These are phyloP conservation scores for Cynanchum wilfordii DNA, from an alignment of 257 asterid genomes.

Conservation along the genomic window DNA sequence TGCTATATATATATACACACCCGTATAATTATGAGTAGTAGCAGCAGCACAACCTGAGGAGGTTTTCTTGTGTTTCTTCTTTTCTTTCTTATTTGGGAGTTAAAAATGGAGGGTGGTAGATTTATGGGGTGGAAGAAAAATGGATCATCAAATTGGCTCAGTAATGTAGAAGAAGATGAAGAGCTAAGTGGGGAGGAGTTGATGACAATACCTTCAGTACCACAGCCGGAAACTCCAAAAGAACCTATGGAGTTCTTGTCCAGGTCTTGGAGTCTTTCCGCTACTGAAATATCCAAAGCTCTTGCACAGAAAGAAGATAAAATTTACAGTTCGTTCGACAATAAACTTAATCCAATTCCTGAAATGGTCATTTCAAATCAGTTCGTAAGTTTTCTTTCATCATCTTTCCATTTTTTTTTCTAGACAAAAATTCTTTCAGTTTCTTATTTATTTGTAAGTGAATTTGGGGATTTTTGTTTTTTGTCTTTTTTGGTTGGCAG, in stretches of 20 bases:
- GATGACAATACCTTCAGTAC: constrained; percentile 37
- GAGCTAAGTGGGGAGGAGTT: constrained; percentile 22
- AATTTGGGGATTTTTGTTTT: background rate
- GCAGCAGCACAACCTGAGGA: background rate
- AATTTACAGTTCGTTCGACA: constrained; percentile 34
- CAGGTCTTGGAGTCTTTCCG: constrained; percentile 84
- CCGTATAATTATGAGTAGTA: no score
- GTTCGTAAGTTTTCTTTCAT: constrained; percentile 32
- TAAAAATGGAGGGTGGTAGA: constrained; percentile 31
- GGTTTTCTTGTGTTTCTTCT: constrained; percentile 6
- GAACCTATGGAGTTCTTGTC: constrained; percentile 88
- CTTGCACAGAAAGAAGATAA: constrained; percentile 38
- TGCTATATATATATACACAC: constrained; percentile 12
- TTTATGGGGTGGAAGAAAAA: constrained; percentile 34
- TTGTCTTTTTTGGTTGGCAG: constrained; percentile 28
- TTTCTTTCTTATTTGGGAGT: background rate
- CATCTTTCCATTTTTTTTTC: background rate
- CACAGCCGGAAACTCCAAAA: constrained; percentile 74
- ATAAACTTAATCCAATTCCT: constrained; percentile 29
- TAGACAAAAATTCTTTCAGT: background rate
- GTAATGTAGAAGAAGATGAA: constrained; percentile 35
- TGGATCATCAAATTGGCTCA: constrained; percentile 37
- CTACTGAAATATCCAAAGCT: constrained; percentile 62
- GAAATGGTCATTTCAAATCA: constrained; percentile 27
- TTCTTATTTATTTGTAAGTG: no score